Base-by-base conservation (phyloP, 345 rosid species). In the Mangifera indica region DNA sequence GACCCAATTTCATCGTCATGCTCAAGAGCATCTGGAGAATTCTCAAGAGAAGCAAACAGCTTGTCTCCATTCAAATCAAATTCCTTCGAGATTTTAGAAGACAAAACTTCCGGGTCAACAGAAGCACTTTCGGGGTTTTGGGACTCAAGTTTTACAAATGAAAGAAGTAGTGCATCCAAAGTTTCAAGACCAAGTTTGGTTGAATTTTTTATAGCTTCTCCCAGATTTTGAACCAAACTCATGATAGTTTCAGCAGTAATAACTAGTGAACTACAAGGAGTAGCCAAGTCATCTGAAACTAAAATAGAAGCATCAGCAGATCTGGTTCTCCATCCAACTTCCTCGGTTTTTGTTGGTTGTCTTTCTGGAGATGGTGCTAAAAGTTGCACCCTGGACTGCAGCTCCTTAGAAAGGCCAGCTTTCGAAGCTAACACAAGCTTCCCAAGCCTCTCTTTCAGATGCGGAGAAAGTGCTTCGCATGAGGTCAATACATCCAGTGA, bases 371-470 rank as follows among this genome's bases (percentile, higher is more conserved):
- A 51, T 65, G 76, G 75, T 24, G 65, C 75, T 26, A 72, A 64
- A 46, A 45, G 52, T 59, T 79, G 74, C 66, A 77, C 77, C 56
- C 52, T 78, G 49, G 77, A 79, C 46, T n/a, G 78, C 62, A 69
- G 42, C 54, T 72, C 80, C 58, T 63, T 56, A 66, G 76, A 60
- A 60, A 63, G 71, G 70, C 74, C 81, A 14, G 45, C 63, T 59
- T 80, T 82, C 60, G 32, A 70, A 53, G 59, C 64, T 51, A 81
- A 74, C 82, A 86, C 81, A 67, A 85, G 57, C 53, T 58, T 79
- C 61, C 56, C 72, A 76, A 91, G 84, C 82, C 78, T 82, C 72
- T 87, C 87, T 75, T 79, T 87, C 45, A 90, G 70, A 56, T 72
- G 66, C 63, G 87, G 84, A 59, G 89, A 82, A 72, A 93, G 69